phyloP scores from a whole-genome alignment of 257 asterid genomes.

The Phtheirospermum japonicum region DNA sequence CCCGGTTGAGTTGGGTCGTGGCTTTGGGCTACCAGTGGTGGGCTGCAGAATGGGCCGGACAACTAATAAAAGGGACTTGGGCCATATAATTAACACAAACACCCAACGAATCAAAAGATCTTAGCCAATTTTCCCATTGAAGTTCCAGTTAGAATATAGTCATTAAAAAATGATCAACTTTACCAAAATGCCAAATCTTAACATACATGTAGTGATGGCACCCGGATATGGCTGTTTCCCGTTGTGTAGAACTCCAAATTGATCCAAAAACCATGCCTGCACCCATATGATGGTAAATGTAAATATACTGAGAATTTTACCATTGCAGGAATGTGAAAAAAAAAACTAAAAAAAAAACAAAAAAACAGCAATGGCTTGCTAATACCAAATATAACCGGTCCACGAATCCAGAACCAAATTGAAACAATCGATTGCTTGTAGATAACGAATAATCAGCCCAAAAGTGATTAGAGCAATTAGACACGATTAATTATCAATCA shows the following conservation, averaged over 20 bases:
- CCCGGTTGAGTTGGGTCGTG: no score
- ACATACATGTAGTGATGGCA: conserved; percentile 85
- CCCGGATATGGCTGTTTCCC: conserved; percentile 96
- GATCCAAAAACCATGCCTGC: conserved; percentile 98
- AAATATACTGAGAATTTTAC: background rate
- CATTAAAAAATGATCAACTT: conserved; percentile 24
- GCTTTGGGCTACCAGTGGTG: no score
- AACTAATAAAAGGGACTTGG: no score
- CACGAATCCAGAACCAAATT: background rate
- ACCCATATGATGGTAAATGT: conserved; percentile 3
- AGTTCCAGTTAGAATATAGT: conserved; percentile 9
- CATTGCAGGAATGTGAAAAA: background rate
- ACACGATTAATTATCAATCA: no score
- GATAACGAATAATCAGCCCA: no score
- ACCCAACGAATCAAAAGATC: conserved; percentile 17
- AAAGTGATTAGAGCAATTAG: no score
- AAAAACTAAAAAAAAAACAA: conserved; percentile 1
- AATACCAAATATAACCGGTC: background rate
- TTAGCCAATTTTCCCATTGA: conserved; percentile 8
- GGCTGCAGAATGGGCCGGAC: no score
- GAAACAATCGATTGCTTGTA: background rate
- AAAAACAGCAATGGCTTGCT: background rate
- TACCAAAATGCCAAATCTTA: conserved; percentile 38
- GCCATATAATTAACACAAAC: conserved; percentile 14
- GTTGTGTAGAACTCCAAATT: conserved; percentile 91